Conservation (phyloP, 1,284 basidiomycete species). For the Rhodotorula mucilaginosa region DNA sequence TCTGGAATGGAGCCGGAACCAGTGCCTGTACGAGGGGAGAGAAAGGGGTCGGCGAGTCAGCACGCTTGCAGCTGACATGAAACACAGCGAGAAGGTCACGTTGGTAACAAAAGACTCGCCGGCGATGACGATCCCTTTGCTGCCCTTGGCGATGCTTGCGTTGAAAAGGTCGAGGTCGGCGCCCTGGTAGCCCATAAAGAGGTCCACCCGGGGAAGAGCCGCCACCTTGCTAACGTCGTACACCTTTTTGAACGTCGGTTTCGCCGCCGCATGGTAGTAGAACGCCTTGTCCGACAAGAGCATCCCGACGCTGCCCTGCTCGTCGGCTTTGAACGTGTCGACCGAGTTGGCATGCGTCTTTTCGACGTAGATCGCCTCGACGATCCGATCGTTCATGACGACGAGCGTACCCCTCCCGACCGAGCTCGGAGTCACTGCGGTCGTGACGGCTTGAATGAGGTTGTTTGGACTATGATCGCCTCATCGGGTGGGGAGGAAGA, state of each 20-base stretch:
- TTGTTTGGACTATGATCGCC: conserved; percentile 45
- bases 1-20: conserved; percentile 37
- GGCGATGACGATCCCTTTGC: conserved; percentile 45
- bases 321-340: conserved; percentile 47
- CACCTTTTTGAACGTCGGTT: conserved; percentile 28
- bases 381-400: conserved; percentile 47
- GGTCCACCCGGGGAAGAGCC: conserved; percentile 43
- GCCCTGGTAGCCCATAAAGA: conserved; percentile 31
- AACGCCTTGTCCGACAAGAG: conserved; percentile 43
- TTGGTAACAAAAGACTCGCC: conserved; percentile 2
- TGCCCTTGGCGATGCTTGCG: conserved; percentile 41
- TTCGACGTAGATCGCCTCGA: neutral
- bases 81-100: neutral
- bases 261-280: conserved; percentile 39
- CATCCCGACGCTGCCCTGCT: conserved; percentile 44
- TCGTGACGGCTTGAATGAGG: conserved; percentile 45
- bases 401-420: conserved; percentile 45
- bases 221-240: conserved; percentile 39
- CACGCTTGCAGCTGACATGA: neutral
- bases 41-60: neutral
- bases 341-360: conserved; percentile 37
- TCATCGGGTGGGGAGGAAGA: too few species aligned
- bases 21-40: conserved; percentile 26
- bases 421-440: conserved; percentile 40
- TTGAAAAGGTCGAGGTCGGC: conserved; percentile 34